Percentiles rank a stretch among this genome's conserved stretches.
Conservation (phyloP, 1,139 yeast genomes). For the Spathaspora sp. region DNA sequence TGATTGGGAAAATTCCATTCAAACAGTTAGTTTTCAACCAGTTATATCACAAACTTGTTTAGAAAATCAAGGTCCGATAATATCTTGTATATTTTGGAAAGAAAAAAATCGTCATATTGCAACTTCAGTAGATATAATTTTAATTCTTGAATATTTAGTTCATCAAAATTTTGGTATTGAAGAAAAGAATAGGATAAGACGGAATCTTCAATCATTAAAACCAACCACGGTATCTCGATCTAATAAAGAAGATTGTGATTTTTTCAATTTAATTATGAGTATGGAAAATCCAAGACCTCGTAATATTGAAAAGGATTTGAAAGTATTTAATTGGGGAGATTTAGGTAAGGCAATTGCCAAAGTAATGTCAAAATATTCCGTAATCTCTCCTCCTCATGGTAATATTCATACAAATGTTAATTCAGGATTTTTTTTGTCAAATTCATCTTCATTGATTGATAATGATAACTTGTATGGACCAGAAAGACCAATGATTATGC, state of each 20-base stretch:
- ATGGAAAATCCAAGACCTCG: slow-evolving; percentile 69
- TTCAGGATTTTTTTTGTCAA: background rate
- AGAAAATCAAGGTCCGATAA: slow-evolving; percentile 31
- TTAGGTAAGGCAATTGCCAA: slow-evolving; percentile 55
- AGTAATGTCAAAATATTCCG: slow-evolving; percentile 60
- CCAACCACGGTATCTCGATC: slow-evolving; percentile 61
- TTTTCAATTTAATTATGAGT: slow-evolving; percentile 62
- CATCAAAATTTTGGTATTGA: slow-evolving; percentile 59
- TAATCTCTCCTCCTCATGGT: background rate
- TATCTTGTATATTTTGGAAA: slow-evolving; percentile 65
- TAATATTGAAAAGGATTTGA: slow-evolving; percentile 71
- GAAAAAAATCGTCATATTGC: slow-evolving; percentile 52
- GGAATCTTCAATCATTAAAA: slow-evolving; percentile 65
- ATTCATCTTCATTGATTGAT: background rate
- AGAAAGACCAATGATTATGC: background rate
- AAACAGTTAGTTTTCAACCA: slow-evolving; percentile 26
- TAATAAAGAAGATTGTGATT: slow-evolving; percentile 41
- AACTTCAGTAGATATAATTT: slow-evolving; percentile 66
- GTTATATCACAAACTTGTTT: slow-evolving; percentile 17
- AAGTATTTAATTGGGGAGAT: slow-evolving; percentile 63
- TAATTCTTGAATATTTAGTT: slow-evolving; percentile 56
- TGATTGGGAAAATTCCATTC: slow-evolving; percentile 19
- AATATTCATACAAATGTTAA: background rate
- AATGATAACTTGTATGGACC: background rate
- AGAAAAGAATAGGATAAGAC: slow-evolving; percentile 68